Evolutionary conservation across 495 filamentous ascomycete genomes (phyloP).

Genomic region (Aspergillus panamensis): DNA sequence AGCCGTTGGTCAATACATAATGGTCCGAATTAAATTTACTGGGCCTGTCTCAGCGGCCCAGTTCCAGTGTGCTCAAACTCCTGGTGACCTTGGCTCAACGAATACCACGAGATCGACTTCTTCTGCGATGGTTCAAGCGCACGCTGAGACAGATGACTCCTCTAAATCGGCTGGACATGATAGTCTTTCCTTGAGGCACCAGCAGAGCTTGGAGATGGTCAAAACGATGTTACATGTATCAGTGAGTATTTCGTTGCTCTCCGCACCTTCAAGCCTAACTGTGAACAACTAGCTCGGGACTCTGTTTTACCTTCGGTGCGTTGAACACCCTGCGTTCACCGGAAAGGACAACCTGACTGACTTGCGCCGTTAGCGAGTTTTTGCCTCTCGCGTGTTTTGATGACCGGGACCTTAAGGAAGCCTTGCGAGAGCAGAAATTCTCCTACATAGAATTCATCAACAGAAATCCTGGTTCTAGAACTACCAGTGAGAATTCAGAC

Average conservation of each 20-base stretch:
- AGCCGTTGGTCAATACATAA: constrained; percentile 1
- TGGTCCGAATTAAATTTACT: constrained; percentile 30
- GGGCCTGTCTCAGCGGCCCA: constrained; percentile 19
- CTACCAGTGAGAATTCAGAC: constrained; percentile 2
- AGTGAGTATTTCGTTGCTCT: constrained; percentile 22
- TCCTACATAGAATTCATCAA: constrained; percentile 32
- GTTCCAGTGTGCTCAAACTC: constrained; percentile 16
- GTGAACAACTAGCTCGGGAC: constrained; percentile 25
- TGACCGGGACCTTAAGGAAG: constrained; percentile 27
- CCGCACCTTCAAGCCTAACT: not conserved
- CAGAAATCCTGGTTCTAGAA: not conserved
- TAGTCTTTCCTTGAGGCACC: constrained; percentile 23
- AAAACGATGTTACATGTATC: constrained; percentile 46
- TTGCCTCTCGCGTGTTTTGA: constrained; percentile 32
- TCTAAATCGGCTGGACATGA: constrained; percentile 10
- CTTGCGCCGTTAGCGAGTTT: constrained; percentile 29
- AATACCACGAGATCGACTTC: not conserved
- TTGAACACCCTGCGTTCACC: not conserved
- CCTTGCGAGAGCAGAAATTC: constrained; percentile 18
- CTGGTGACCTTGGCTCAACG: constrained; percentile 1
- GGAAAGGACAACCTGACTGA: not conserved
- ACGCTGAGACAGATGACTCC: constrained; percentile 15
- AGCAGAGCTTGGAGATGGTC: constrained; percentile 48
- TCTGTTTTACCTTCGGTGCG: constrained; percentile 33
- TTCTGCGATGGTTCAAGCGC: constrained; percentile 16